These are phyloP conservation scores for Agrocybe praecox DNA, from an alignment of 768 basidiomycete genomes.

Conservation along the genomic window DNA sequence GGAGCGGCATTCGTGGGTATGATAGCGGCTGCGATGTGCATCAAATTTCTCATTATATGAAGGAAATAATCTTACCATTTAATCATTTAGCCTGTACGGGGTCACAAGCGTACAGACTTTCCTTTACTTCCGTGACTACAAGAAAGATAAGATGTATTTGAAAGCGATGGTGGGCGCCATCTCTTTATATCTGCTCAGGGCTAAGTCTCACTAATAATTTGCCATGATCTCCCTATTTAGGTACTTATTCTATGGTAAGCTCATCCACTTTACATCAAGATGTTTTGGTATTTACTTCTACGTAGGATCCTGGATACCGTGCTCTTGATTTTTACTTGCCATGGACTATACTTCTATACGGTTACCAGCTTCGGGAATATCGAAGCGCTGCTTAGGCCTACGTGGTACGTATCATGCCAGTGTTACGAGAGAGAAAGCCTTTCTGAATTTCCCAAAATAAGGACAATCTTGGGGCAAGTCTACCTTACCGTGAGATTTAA, in stretches of 20 bases:
- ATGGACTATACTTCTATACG: conserved; percentile 4
- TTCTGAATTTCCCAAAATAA: background rate
- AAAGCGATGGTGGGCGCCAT: conserved; percentile 2
- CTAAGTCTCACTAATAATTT: background rate
- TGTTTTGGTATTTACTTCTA: background rate
- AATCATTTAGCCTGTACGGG: conserved; percentile 11
- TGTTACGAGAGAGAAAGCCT: no score
- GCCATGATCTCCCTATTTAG: background rate
- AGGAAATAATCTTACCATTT: background rate
- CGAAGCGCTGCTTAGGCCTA: background rate
- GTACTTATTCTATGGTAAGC: background rate
- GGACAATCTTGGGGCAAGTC: background rate
- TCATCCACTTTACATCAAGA: background rate
- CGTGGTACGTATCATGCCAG: background rate
- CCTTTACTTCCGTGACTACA: conserved; percentile 9
- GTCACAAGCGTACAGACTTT: conserved; percentile 15
- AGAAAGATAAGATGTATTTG: background rate
- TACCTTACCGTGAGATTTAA: conserved; percentile 3
- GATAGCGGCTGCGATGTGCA: background rate
- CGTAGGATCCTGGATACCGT: conserved; percentile 5
- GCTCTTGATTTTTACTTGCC: background rate
- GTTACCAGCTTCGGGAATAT: conserved; percentile 1
- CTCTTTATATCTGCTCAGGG: background rate
- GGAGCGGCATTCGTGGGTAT: background rate
- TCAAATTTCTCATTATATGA: background rate